Base-by-base conservation (phyloP, 352 stramenopile species). In the Phytopythium oedochilum region DNA sequence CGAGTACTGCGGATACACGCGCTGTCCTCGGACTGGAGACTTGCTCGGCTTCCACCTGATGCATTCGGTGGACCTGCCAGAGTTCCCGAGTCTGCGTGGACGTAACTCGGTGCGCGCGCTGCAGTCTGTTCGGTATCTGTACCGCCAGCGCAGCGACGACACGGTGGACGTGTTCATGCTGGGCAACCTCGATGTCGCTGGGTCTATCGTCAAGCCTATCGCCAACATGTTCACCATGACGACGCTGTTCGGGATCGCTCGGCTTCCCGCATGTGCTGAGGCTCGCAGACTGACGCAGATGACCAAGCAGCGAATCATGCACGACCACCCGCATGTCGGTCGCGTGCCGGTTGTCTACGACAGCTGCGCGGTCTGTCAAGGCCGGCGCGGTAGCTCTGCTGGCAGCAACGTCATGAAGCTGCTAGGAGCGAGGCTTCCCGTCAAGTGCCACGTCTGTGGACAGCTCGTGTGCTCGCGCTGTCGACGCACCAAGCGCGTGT, bases 111-210 rank as follows among this genome's bases (percentile, higher is more conserved):
- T 86, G 25, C 73, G 78, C 46, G 68, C 73, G 18, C 32, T 73
- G 5, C 69, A 83, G 52, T 83, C 71, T 20, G 68, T 83, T 28
- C 66, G 67, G 20, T 83, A 85, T 47, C 63, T 88, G 29, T 73
- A 85, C 57, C 68, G 75, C 3, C 78, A 88, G 61, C 81, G 73
- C 57, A 70, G 50, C 45, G 70, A 71, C 10, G 70, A 64, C 26
- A 52, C 66, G n/a, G 61, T 88, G 9, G 74, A 88, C 20, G 70
- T 88, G 11, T 88, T 86, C 55, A 81, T 83, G 73, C 62, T 79
- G 20, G 78, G 71, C 23, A 75, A 78, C 35, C 66, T 84, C 34
- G 64, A 77, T 39, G 71, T 83, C 23, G 57, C 68, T 7, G 73
- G 75, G 15, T 66, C 59, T 11, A 74, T 86, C 10, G 52, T 80